These are phyloP conservation scores for Xylaria digitata DNA, from an alignment of 2,329 filamentous ascomycete genomes.

Conservation along the genomic window DNA sequence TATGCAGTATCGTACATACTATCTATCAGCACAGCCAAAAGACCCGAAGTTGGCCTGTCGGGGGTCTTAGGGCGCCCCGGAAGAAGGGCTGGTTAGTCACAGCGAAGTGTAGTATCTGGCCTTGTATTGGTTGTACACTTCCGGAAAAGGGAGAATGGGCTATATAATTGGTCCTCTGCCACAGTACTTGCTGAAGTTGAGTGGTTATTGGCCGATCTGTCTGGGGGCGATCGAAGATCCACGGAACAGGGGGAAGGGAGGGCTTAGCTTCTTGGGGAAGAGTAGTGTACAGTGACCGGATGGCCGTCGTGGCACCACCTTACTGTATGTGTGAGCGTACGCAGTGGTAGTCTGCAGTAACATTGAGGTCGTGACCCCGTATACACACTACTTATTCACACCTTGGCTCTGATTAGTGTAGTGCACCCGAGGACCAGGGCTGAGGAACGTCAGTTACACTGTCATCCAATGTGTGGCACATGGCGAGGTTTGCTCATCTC, in stretches of 20 bases:
- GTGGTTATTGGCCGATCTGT: conserved; percentile 37
- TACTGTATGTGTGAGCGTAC: conserved; percentile 20
- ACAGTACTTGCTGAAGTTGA: not conserved
- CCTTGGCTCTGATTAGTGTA: conserved; percentile 23
- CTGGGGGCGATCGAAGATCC: conserved; percentile 33
- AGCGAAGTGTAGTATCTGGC: conserved; percentile 6
- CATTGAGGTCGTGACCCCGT: conserved; percentile 26
- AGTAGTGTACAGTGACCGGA: conserved; percentile 17
- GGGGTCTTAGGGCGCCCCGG: conserved; percentile 8
- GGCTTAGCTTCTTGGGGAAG: conserved; percentile 11
- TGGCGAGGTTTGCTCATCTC: conserved; percentile 48
- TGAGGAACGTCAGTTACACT: conserved; percentile 40
- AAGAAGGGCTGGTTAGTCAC: conserved; percentile 25
- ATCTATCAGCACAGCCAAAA: conserved; percentile 7
- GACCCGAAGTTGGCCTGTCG: conserved; percentile 17
- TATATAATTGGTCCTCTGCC: conserved; percentile 30
- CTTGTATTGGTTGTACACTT: conserved; percentile 30
- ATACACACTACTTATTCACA: conserved; percentile 22
- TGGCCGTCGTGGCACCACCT: conserved; percentile 21
- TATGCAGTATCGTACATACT: conserved; percentile 35
- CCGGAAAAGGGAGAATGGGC: conserved; percentile 31
- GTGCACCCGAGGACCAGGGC: conserved; percentile 32
- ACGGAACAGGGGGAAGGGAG: conserved; percentile 25
- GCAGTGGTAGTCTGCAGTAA: conserved; percentile 21
- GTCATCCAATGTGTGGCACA: conserved; percentile 42